Evolutionary conservation across 192 early-diverging fungal genomes (phyloP), one percentile per base, ranked within the genome.

Genomic region (Backusella tarrabulga): DNA sequence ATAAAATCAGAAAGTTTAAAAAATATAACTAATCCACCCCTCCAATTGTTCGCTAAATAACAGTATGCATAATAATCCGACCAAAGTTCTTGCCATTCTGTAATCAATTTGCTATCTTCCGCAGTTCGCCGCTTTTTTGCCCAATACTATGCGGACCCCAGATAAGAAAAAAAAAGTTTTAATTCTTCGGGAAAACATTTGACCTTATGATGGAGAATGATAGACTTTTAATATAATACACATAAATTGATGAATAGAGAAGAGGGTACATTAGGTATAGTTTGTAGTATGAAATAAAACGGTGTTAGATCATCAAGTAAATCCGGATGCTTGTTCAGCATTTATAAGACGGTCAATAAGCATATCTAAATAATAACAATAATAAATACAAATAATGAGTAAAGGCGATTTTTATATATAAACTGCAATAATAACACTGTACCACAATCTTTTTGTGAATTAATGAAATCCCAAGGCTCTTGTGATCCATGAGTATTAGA

Each of bases 91-190:
- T 14, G 26, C 29, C 54, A 8, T 56, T 56, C 8, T 56, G 6
- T 56, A 56, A 56, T 56, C 56, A 63, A 29, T 14, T 63, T 26
- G 29, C 9, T 63, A 63, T 26, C 56, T 63, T 63, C 56, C 56
- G 56, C 56, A 63, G 23, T 63, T 63, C 56, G 56, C 56, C 56
- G 56, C 23, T 29, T 63, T 63, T 63, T 63, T 63, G 21, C n/a
- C 23, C 56, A 63, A 63, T 63, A 14, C 56, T 29, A 9, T 63
- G 56, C 23, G 56, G 23, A 63, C 56, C 29, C 21, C 9, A 63
- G 56, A 63, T 63, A 63, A 26, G 56, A 29, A 63, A 54, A 21
- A 29, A 63, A 29, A 29, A 63, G n/a, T 9, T 19, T 23, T 60
- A 26, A 14, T 12, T 63, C 6, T 63, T 29, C 23, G 56, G 56